A percentile compares a stretch with the other conserved stretches of the same genome.
phyloP scores from a whole-genome alignment of 352 stramenopile species.

The Phytophthora litchii region DNA sequence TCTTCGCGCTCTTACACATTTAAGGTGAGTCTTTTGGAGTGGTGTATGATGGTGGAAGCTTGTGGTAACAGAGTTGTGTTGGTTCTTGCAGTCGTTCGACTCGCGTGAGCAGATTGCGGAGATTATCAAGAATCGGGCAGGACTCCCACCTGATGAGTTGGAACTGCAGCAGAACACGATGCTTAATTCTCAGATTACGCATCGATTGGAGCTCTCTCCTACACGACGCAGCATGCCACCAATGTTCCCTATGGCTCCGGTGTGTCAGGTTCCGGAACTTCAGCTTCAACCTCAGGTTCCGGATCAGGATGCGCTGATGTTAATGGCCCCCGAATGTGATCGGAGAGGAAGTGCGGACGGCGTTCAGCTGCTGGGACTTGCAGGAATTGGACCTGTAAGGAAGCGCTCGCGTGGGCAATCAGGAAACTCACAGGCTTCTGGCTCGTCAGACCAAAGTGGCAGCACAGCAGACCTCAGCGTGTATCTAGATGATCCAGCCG shows the following conservation, averaged over 20 bases:
- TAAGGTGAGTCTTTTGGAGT: conserved; percentile 44
- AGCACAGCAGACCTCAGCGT: conserved; percentile 54
- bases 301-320: conserved; percentile 36
- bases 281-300: conserved; percentile 20
- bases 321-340: conserved; percentile 28
- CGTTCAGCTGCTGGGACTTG: conserved; percentile 37
- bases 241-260: conserved; percentile 45
- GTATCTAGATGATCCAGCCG: conserved; percentile 34
- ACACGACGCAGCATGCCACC: conserved; percentile 53
- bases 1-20: conserved; percentile 86
- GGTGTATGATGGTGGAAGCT: neutral
- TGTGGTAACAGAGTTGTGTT: neutral
- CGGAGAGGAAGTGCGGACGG: conserved; percentile 41
- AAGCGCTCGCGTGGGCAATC: conserved; percentile 63
- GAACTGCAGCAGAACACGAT: conserved; percentile 82
- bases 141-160: conserved; percentile 61
- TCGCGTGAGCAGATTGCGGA: conserved; percentile 76
- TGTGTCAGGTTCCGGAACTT: conserved; percentile 26
- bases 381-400: conserved; percentile 31
- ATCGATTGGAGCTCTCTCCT: conserved; percentile 75
- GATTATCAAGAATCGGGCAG: conserved; percentile 54
- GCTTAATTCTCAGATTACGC: conserved; percentile 78
- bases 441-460: conserved; percentile 51
- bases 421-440: conserved; percentile 54
- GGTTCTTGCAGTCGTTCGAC: conserved; percentile 58